Evolutionary conservation across 495 filamentous ascomycete genomes (phyloP).

Genomic region (Wilcoxina mikolae): DNA sequence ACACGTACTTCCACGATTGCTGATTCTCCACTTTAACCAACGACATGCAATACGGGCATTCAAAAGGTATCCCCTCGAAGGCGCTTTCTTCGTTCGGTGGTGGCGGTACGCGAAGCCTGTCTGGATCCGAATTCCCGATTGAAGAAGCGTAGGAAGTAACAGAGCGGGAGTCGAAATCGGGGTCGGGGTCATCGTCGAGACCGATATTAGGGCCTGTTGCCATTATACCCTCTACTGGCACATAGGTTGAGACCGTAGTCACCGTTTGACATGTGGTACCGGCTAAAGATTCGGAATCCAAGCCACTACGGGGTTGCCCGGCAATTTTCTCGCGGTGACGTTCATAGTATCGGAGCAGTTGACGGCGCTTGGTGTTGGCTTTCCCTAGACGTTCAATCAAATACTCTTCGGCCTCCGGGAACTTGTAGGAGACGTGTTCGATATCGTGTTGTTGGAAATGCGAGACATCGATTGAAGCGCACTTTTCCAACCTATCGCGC

Average conservation of each 20-base stretch:
- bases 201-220: background rate
- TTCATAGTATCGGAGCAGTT: conserved; percentile 16
- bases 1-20: background rate
- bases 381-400: conserved; percentile 28
- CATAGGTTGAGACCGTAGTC: background rate
- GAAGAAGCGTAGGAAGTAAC: background rate
- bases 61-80: background rate
- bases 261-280: too few relatives aligned
- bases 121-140: background rate
- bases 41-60: background rate
- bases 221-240: background rate
- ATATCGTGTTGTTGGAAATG: conserved; percentile 30
- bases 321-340: conserved; percentile 17
- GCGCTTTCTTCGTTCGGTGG: background rate
- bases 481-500: conserved; percentile 23
- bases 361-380: conserved; percentile 29
- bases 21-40: background rate
- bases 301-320: too few relatives aligned
- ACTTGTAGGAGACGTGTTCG: conserved; percentile 15
- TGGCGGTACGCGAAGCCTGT: background rate
- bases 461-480: conserved; percentile 27
- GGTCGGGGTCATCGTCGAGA: background rate
- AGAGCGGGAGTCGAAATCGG: background rate
- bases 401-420: background rate
- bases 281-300: too few relatives aligned